These are phyloP conservation scores for Immersiporthe knoxdaviesiana DNA, from an alignment of 2,329 filamentous ascomycete species.

Conservation along the genomic window DNA sequence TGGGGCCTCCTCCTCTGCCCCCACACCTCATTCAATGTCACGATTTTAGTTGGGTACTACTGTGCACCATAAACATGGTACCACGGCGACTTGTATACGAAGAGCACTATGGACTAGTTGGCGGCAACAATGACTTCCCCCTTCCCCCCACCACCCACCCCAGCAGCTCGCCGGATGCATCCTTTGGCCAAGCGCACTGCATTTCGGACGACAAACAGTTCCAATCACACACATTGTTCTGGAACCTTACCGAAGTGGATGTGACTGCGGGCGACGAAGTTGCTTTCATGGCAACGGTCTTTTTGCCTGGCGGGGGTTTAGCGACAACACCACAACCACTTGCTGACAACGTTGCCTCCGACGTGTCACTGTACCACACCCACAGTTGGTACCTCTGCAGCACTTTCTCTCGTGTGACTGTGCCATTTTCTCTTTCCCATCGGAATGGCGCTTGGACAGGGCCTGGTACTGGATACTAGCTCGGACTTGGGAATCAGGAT, in stretches of 20 bases:
- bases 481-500: neutral
- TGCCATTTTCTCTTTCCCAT: neutral
- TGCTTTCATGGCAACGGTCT: neutral
- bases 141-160: neutral
- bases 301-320: neutral
- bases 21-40: neutral
- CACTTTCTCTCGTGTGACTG: neutral
- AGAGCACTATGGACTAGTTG: neutral
- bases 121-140: neutral
- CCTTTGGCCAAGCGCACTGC: constrained; percentile 3
- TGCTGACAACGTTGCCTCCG: neutral
- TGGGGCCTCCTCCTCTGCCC: neutral
- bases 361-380: neutral
- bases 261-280: neutral
- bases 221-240: constrained; percentile 5
- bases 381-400: neutral
- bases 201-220: neutral
- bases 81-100: neutral
- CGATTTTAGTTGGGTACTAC: neutral
- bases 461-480: neutral
- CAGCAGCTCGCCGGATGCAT: constrained; percentile 1
- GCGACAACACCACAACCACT: constrained; percentile 4
- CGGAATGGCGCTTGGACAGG: neutral
- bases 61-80: neutral
- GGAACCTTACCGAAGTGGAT: constrained; percentile 12